Conservation (phyloP, 768 basidiomycete species). For the Mycena indigotica region DNA sequence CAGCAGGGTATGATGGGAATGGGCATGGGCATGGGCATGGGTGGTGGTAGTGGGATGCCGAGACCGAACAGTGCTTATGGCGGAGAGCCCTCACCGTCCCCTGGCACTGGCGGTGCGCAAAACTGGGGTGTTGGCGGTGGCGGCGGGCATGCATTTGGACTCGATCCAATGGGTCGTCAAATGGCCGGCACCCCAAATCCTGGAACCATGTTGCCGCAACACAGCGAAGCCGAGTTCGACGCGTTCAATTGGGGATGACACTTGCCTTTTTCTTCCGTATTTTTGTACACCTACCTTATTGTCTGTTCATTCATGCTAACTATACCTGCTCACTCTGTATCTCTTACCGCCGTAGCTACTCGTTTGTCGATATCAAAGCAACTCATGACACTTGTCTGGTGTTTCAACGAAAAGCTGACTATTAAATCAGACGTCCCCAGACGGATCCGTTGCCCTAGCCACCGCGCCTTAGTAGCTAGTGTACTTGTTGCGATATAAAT, state of each 20-base stretch:
- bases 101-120: constrained; percentile 35
- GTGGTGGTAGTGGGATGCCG: constrained; percentile 16
- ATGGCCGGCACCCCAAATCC: constrained; percentile 56
- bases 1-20: constrained; percentile 38
- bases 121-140: constrained; percentile 32
- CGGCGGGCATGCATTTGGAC: constrained; percentile 39
- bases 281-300: no score
- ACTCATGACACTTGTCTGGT: no score
- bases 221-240: constrained; percentile 58
- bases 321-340: no score
- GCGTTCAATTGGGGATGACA: constrained; percentile 57
- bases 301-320: no score
- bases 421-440: no score
- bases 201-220: constrained; percentile 37
- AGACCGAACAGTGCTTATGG: constrained; percentile 25
- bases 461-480: no score
- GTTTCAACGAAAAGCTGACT: no score
- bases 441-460: no score
- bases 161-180: constrained; percentile 41
- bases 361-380: no score
- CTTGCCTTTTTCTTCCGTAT: constrained; percentile 11
- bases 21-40: constrained; percentile 33
- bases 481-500: no score
- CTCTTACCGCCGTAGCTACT: no score
- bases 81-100: constrained; percentile 47